phyloP scores from a whole-genome alignment of 805 yeast species.

The Starmerella ratchasimensis region DNA sequence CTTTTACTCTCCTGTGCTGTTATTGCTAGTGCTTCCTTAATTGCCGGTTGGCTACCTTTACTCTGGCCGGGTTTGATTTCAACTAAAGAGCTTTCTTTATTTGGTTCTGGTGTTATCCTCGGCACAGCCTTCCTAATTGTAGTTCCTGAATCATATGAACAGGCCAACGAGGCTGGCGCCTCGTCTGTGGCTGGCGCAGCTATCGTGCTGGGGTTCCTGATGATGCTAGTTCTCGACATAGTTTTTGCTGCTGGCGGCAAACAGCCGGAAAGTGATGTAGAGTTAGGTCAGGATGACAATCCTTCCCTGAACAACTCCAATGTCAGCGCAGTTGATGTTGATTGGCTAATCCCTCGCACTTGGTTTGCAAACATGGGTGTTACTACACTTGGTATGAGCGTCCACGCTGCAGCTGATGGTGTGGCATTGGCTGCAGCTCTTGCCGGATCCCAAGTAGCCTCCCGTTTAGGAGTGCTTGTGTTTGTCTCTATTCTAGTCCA shows the following conservation, averaged over 20 bases:
- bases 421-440: slow-evolving; percentile 46
- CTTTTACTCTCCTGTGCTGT: slow-evolving; percentile 15
- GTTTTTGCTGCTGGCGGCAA: too few species aligned
- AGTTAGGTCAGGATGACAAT: too few species aligned
- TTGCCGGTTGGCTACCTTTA: slow-evolving; percentile 21
- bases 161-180: slow-evolving; percentile 21
- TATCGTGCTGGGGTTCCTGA: slow-evolving; percentile 39
- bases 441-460: slow-evolving; percentile 30
- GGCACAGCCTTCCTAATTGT: slow-evolving; percentile 47
- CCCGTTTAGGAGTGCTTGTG: slow-evolving; percentile 33
- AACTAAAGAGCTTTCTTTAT: slow-evolving; percentile 29
- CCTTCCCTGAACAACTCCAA: background rate
- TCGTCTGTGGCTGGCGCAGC: slow-evolving; percentile 19
- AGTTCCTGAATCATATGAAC: slow-evolving; percentile 52
- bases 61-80: slow-evolving; percentile 3
- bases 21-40: slow-evolving; percentile 19
- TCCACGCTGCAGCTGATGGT: slow-evolving; percentile 64
- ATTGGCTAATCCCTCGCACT: slow-evolving; percentile 6
- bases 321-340: background rate
- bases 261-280: background rate
- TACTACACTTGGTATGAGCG: slow-evolving; percentile 45
- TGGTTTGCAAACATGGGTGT: slow-evolving; percentile 27
- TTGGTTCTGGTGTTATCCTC: slow-evolving; percentile 47
- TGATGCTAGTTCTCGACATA: slow-evolving; percentile 39
- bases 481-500: slow-evolving; percentile 52